Percentiles rank a stretch among this genome's conserved stretches.
Evolutionary conservation across 2,329 filamentous ascomycete species (phyloP).

Genomic region (Graphilbum ipis-grandicollis): DNA sequence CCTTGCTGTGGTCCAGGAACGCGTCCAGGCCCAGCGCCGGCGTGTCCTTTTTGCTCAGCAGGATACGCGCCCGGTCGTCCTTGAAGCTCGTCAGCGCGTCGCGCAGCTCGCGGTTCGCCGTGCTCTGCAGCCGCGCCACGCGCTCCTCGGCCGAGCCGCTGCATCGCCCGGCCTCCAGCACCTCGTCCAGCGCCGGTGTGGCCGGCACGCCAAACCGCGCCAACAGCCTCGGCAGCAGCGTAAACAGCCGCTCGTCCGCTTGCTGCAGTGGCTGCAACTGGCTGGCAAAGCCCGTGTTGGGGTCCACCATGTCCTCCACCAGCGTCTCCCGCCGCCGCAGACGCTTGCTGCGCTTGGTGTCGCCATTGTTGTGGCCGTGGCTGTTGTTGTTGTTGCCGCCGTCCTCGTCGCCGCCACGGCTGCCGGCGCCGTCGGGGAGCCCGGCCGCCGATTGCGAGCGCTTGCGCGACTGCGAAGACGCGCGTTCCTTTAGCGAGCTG

Average conservation of each 20-base stretch:
- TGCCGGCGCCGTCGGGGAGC: constrained; percentile 35
- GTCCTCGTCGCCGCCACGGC: background rate
- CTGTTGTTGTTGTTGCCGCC: background rate
- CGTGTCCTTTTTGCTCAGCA: constrained; percentile 35
- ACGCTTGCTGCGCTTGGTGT: constrained; percentile 47
- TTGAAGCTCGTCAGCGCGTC: constrained; percentile 29
- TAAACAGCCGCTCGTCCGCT: constrained; percentile 36
- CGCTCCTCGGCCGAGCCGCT: constrained; percentile 27
- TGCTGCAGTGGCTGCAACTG: constrained; percentile 40
- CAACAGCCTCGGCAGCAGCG: constrained; percentile 35
- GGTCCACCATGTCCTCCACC: constrained; percentile 33
- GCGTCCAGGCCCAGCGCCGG: constrained; percentile 37
- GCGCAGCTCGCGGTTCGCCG: constrained; percentile 31
- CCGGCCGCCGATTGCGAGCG: constrained; percentile 46
- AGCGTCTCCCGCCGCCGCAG: constrained; percentile 43
- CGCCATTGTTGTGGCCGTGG: constrained; percentile 15
- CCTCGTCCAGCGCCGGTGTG: constrained; percentile 20
- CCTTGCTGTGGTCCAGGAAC: constrained; percentile 46
- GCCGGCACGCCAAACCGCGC: constrained; percentile 33
- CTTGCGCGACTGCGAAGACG: constrained; percentile 24
- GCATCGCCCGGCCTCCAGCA: constrained; percentile 28
- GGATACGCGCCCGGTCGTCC: constrained; percentile 33
- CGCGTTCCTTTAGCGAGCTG: constrained; percentile 10
- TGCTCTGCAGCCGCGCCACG: constrained; percentile 26
- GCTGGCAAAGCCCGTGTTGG: constrained; percentile 31